Evolutionary conservation across 176 grass and related monocot genomes (phyloP).

Genomic region (Musa troglodytarum): DNA sequence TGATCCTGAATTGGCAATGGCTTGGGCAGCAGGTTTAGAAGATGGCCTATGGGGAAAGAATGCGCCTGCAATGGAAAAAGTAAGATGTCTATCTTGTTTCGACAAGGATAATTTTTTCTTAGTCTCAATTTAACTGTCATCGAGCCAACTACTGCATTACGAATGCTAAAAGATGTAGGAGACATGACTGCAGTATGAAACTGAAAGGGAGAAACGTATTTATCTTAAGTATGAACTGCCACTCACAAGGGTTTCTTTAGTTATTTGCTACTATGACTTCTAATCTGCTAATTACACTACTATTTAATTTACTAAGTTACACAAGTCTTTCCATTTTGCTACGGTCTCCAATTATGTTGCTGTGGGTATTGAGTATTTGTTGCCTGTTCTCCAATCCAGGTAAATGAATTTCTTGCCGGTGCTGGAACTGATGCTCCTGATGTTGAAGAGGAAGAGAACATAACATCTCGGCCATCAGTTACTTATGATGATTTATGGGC

Average conservation of each 20-base stretch:
- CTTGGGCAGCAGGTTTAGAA: conserved; percentile 95
- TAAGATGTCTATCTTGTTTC: conserved; percentile 32
- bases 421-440: conserved; percentile 98
- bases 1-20: conserved; percentile 96
- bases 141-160: not conserved
- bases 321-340: not conserved
- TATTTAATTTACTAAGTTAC: not conserved
- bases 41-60: conserved; percentile 81
- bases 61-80: conserved; percentile 86
- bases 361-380: not conserved
- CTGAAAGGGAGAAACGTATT: not conserved
- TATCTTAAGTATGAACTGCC: not conserved
- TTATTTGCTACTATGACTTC: not conserved
- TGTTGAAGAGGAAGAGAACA: conserved; percentile 91
- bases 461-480: conserved; percentile 85
- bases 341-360: not conserved
- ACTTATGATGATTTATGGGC: conserved; percentile 98
- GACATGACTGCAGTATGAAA: not conserved
- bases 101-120: not conserved
- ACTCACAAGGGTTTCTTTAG: not conserved
- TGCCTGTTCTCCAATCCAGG: conserved; percentile 37
- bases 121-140: not conserved
- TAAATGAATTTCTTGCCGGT: conserved; percentile 97
- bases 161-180: not conserved
- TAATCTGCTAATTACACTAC: not conserved